Percentiles rank a stretch among this genome's conserved stretches.
These are phyloP conservation scores for Cryphonectria radicalis DNA, from an alignment of 2,329 filamentous ascomycete genomes.

Conservation along the genomic window DNA sequence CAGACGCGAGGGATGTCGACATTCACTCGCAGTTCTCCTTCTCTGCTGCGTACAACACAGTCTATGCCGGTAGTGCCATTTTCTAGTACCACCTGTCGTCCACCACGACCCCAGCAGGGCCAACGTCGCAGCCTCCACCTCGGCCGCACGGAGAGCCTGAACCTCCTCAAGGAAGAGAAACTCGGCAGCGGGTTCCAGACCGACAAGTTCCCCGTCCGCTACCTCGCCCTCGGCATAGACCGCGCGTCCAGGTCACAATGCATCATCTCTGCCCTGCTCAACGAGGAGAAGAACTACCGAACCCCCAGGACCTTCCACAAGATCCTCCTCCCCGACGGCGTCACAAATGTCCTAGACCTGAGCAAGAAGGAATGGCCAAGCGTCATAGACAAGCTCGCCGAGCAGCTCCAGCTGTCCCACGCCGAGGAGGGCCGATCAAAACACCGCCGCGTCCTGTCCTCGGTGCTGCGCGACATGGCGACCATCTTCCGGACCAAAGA, in stretches of 20 bases:
- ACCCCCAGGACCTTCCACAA: slow-evolving; percentile 36
- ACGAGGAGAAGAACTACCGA: neutral
- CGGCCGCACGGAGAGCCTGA: neutral
- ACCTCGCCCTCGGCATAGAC: slow-evolving; percentile 68
- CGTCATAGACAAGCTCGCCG: slow-evolving; percentile 38
- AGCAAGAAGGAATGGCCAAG: neutral
- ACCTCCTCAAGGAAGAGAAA: slow-evolving; percentile 46
- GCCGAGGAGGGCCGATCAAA: accelerated
- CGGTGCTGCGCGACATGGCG: slow-evolving; percentile 58
- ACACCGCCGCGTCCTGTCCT: slow-evolving; percentile 41
- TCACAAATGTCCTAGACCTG: slow-evolving; percentile 35
- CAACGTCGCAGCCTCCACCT: slow-evolving; percentile 26
- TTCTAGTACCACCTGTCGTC: too few relatives aligned
- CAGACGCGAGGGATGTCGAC: slow-evolving; percentile 20
- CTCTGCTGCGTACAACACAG: neutral
- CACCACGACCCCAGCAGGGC: neutral
- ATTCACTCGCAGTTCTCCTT: neutral
- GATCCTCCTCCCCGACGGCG: slow-evolving; percentile 36
- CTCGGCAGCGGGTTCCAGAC: slow-evolving; percentile 43
- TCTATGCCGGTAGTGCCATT: neutral
- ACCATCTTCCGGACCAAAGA: slow-evolving; percentile 52
- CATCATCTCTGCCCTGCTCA: slow-evolving; percentile 47
- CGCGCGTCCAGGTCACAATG: slow-evolving; percentile 65
- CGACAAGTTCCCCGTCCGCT: slow-evolving; percentile 46
- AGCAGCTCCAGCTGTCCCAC: slow-evolving; percentile 53